Base-by-base conservation (phyloP, 164 flowering plant genomes). In the Platanus orientalis region DNA sequence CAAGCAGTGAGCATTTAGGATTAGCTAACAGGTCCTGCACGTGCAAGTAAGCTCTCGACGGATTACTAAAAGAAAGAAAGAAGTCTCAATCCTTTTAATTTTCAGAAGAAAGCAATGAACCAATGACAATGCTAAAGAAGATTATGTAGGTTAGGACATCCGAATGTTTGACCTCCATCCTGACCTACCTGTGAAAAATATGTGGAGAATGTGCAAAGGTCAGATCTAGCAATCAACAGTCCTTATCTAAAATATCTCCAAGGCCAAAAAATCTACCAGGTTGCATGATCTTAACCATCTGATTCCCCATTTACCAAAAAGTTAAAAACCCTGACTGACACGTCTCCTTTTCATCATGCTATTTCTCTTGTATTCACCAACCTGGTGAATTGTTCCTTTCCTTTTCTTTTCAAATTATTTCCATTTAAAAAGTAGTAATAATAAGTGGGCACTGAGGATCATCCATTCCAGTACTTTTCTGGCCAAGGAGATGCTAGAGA, bases 1-100 rank as follows among this genome's bases (percentile, higher is more conserved):
- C 91, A 71, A 89, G 87, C 74, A 94, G 72, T 54, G 95, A 90
- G 77, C 98, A 94, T 69, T 80, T 84, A 5, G 92, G 79, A 80
- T 82, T 83, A 54, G 83, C 87, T 36, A 78, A 50, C 54, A 90
- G 82, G 78, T 88, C 94, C 96, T 90, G 82, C 60, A 63, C 4
- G 70, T 52, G 66, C 27, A 12, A 71, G 16, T 49, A 67, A 58
- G 25, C 27, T 57, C 24, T 50, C 58, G 45, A 45, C n/a, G n/a
- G 24, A 32, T 9, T 4, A 32, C 39, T 32, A 32, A 32, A 4
- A 32, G 39, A 32, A 32, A 5, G 9, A 32, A 32, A 4, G 39
- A 9, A 24, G 14, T 9, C 54, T 23, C 11, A 9, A 50, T 7
- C 2, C 13, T 1, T n/a, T 50, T 24, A 23, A 2, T 23, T 50